Evolutionary conservation across 1,139 yeast species (phyloP).

Genomic region (Torulaspora globosa): DNA sequence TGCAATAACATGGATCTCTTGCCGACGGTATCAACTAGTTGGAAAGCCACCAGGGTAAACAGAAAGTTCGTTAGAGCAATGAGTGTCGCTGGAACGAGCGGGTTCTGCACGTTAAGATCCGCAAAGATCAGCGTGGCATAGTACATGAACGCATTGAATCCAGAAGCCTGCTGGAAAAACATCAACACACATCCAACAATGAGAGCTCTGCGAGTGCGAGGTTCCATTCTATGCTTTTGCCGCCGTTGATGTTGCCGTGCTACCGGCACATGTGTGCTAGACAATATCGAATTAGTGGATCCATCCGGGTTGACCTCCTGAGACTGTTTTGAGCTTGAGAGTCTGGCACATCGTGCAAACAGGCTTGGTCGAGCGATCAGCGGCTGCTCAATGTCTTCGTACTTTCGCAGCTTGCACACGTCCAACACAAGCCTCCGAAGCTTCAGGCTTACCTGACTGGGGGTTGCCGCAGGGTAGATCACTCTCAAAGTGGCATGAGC

Average conservation of each 20-base stretch:
- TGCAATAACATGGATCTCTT: conserved; percentile 55
- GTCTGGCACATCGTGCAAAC: conserved; percentile 1
- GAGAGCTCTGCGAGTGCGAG: conserved; percentile 54
- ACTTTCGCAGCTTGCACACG: conserved; percentile 24
- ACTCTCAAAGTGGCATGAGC: conserved; percentile 41
- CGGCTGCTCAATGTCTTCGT: conserved; percentile 18
- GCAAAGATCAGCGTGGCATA: conserved; percentile 65
- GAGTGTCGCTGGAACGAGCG: conserved; percentile 60
- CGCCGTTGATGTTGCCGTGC: conserved; percentile 3
- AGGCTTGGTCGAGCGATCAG: conserved; percentile 7
- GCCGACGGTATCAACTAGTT: conserved; percentile 57
- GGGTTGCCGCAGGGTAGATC: conserved; percentile 40
- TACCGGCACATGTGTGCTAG: neutral
- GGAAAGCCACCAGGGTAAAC: conserved; percentile 59
- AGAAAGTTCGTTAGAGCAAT: conserved; percentile 64
- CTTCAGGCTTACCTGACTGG: conserved; percentile 34
- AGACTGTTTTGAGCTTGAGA: conserved; percentile 2
- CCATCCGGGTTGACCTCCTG: conserved; percentile 1
- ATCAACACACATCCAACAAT: conserved; percentile 65
- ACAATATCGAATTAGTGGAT: neutral
- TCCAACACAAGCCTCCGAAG: conserved; percentile 35
- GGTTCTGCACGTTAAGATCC: conserved; percentile 54
- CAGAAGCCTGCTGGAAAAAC: conserved; percentile 72
- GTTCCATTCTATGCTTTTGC: conserved; percentile 26
- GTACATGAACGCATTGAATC: conserved; percentile 73